These are phyloP conservation scores for Gossypium raimondii DNA, from an alignment of 345 rosid species.

Conservation along the genomic window DNA sequence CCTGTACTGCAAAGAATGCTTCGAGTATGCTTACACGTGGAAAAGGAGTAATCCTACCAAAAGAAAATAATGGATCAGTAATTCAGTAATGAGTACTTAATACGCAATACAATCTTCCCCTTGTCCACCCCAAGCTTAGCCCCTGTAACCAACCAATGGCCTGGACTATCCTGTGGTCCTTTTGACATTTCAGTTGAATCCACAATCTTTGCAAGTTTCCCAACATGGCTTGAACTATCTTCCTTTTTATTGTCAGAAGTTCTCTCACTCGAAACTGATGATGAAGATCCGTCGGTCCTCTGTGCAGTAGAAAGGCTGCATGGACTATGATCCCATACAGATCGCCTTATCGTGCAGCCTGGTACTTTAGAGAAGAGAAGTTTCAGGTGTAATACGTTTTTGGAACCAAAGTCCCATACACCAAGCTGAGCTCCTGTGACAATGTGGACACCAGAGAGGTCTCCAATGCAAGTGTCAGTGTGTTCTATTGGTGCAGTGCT, in stretches of 20 bases:
- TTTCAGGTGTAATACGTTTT: constrained; percentile 78
- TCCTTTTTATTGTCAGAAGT: constrained; percentile 53
- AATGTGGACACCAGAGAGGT: constrained; percentile 88
- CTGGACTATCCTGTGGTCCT: constrained; percentile 93
- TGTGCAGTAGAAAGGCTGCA: constrained; percentile 27
- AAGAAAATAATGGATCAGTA: constrained; percentile 40
- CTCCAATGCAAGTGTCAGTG: constrained; percentile 81
- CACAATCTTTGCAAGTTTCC: constrained; percentile 74
- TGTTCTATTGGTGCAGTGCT: constrained; percentile 92
- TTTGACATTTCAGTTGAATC: constrained; percentile 79
- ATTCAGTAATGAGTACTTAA: constrained; percentile 87
- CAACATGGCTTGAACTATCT: constrained; percentile 49
- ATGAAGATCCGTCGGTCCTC: constrained; percentile 50
- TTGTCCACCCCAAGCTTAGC: constrained; percentile 94
- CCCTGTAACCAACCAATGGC: constrained; percentile 98
- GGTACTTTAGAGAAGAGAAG: constrained; percentile 96
- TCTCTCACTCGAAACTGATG: constrained; percentile 43
- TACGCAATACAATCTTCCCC: constrained; percentile 85
- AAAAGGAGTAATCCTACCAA: constrained; percentile 25
- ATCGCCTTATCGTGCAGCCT: constrained; percentile 90
- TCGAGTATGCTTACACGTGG: constrained; percentile 32
- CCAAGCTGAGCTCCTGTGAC: constrained; percentile 98
- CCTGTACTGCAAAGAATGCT: constrained; percentile 64
- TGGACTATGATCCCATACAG: constrained; percentile 96
- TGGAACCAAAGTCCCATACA: constrained; percentile 90